Evolutionary conservation across 2,329 filamentous ascomycete genomes (phyloP).

Genomic region (Claviceps arundinis): DNA sequence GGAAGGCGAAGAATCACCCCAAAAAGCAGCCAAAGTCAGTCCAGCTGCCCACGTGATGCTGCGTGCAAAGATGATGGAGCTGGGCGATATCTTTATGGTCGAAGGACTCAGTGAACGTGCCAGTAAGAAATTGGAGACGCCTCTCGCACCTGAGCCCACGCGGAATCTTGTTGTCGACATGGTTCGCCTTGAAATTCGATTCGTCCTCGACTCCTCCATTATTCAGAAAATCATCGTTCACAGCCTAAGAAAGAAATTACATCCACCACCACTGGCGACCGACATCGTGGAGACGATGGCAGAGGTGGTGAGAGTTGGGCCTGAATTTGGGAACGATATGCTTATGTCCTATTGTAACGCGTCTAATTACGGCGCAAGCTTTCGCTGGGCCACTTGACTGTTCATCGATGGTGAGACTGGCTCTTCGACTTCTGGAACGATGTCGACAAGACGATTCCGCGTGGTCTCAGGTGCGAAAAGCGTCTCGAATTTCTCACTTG

Average conservation of each 20-base stretch:
- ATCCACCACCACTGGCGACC: not conserved
- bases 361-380: too few species aligned
- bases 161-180: not conserved
- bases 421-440: not conserved
- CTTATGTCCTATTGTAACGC: not conserved
- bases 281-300: not conserved
- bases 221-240: not conserved
- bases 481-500: not conserved
- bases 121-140: not conserved
- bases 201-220: too few species aligned
- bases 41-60: not conserved
- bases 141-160: not conserved
- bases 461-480: not conserved
- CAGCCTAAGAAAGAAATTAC: not conserved
- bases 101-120: not conserved
- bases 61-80: not conserved
- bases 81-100: not conserved
- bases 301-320: not conserved
- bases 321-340: not conserved
- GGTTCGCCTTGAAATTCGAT: not conserved
- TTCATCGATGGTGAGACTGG: too few species aligned
- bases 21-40: not conserved
- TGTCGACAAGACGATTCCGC: not conserved
- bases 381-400: too few species aligned
- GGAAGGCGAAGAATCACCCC: too few species aligned